These are phyloP conservation scores for Fusarium clavum DNA, from an alignment of 2,329 filamentous ascomycete genomes.

Conservation along the genomic window DNA sequence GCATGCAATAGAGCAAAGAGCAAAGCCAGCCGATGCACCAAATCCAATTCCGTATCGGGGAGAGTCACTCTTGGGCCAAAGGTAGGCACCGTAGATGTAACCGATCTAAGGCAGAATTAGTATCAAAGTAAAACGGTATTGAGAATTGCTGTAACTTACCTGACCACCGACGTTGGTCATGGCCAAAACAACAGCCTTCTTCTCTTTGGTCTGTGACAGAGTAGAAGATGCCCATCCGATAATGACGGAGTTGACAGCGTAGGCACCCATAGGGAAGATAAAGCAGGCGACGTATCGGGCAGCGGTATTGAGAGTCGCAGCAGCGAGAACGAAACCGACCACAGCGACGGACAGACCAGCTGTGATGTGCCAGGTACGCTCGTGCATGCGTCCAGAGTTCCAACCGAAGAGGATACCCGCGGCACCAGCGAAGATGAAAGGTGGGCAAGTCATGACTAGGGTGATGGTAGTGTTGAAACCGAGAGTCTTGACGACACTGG, in stretches of 20 bases:
- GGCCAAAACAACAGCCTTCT: slow-evolving; percentile 60
- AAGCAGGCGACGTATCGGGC: slow-evolving; percentile 57
- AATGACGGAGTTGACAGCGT: slow-evolving; percentile 60
- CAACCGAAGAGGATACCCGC: slow-evolving; percentile 61
- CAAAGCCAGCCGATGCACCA: slow-evolving; percentile 58
- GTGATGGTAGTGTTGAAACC: slow-evolving; percentile 63
- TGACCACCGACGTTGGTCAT: slow-evolving; percentile 62
- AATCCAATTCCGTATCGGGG: slow-evolving; percentile 60
- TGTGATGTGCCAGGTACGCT: slow-evolving; percentile 64
- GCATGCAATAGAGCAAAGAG: slow-evolving; percentile 51
- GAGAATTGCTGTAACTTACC: not conserved
- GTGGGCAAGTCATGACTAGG: slow-evolving; percentile 64
- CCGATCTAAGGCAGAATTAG: slow-evolving; percentile 47
- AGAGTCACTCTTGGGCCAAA: slow-evolving; percentile 59
- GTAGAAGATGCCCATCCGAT: slow-evolving; percentile 60
- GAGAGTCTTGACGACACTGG: slow-evolving; percentile 59
- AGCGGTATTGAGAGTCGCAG: slow-evolving; percentile 52
- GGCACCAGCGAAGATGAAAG: slow-evolving; percentile 62
- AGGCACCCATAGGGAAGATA: slow-evolving; percentile 57
- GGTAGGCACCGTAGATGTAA: slow-evolving; percentile 63
- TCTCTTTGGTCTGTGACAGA: slow-evolving; percentile 61
- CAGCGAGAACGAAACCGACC: slow-evolving; percentile 56
- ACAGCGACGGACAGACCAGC: slow-evolving; percentile 56
- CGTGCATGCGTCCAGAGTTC: slow-evolving; percentile 61
- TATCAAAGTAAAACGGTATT: accelerated